Percentiles rank a stretch among this genome's conserved stretches.
Evolutionary conservation across 352 stramenopile genomes (phyloP).

Genomic region (Phytophthora idaei): DNA sequence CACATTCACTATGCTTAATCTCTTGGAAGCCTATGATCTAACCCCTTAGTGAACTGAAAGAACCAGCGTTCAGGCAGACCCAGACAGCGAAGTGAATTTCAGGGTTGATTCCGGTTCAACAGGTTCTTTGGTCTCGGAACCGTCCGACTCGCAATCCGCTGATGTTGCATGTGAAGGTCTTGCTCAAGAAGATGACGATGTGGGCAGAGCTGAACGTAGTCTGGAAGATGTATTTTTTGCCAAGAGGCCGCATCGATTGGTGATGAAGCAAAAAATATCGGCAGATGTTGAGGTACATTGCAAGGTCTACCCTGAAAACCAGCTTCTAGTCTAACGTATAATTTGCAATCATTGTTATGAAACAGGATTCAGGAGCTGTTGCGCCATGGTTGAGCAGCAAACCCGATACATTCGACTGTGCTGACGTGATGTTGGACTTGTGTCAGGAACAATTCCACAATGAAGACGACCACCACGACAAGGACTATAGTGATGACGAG

Average conservation of each 20-base stretch:
- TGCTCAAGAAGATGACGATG: neutral
- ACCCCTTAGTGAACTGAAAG: neutral
- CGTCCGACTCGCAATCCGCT: neutral
- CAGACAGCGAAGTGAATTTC: neutral
- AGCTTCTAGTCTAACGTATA: neutral
- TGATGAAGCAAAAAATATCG: neutral
- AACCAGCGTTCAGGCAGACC: neutral
- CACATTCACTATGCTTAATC: too few relatives aligned
- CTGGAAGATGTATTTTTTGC: conserved; percentile 39
- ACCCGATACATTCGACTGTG: conserved; percentile 33
- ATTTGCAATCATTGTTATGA: neutral
- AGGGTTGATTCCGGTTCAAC: neutral
- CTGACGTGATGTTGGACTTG: conserved; percentile 25
- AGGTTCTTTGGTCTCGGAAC: neutral
- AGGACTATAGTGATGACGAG: neutral
- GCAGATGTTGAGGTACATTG: conserved; percentile 17
- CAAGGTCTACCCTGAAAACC: neutral
- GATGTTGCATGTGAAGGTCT: neutral
- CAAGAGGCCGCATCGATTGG: neutral
- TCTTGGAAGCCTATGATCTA: too few relatives aligned
- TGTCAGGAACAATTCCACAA: conserved; percentile 5
- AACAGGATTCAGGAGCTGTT: neutral
- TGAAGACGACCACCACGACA: neutral
- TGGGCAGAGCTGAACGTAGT: conserved; percentile 1
- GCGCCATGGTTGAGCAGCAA: conserved; percentile 44